These are phyloP conservation scores for Laetiporus sulphureus DNA, from an alignment of 1,284 basidiomycete genomes.

Conservation along the genomic window DNA sequence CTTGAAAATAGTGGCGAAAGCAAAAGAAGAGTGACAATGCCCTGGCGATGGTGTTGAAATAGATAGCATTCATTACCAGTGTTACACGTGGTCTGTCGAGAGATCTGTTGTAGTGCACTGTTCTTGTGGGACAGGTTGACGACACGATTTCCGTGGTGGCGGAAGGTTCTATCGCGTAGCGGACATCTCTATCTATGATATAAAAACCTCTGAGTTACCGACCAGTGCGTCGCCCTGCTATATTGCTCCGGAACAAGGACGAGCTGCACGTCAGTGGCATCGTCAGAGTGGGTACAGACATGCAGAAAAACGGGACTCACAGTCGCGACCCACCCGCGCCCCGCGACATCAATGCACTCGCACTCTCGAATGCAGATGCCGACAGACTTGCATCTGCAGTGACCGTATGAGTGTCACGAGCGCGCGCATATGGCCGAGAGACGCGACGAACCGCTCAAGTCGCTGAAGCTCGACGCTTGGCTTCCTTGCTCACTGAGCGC, in stretches of 20 bases:
- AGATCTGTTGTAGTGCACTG: no score
- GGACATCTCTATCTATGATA: no score
- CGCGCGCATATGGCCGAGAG: background rate
- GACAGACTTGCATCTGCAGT: slow-evolving; percentile 60
- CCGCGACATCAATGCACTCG: slow-evolving; percentile 56
- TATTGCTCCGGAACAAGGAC: slow-evolving; percentile 16
- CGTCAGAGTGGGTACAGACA: background rate
- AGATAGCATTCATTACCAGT: no score
- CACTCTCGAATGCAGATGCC: slow-evolving; percentile 68
- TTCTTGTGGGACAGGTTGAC: no score
- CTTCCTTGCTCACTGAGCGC: slow-evolving; percentile 46
- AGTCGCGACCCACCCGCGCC: slow-evolving; percentile 14
- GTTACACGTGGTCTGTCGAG: no score
- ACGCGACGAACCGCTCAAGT: slow-evolving; percentile 60
- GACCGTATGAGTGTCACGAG: background rate
- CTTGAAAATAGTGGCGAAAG: no score
- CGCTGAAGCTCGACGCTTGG: slow-evolving; percentile 75
- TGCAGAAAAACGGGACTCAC: slow-evolving; percentile 11
- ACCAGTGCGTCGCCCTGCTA: slow-evolving; percentile 3
- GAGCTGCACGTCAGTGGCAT: slow-evolving; percentile 5
- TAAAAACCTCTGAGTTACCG: no score
- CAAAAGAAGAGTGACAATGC: no score
- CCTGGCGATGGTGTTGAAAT: no score
- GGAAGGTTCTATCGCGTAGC: no score
- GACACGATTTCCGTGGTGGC: no score